Percentiles rank a stretch among this genome's conserved stretches.
phyloP scores from a whole-genome alignment of 352 stramenopile species.

The Albugo laibachii region DNA sequence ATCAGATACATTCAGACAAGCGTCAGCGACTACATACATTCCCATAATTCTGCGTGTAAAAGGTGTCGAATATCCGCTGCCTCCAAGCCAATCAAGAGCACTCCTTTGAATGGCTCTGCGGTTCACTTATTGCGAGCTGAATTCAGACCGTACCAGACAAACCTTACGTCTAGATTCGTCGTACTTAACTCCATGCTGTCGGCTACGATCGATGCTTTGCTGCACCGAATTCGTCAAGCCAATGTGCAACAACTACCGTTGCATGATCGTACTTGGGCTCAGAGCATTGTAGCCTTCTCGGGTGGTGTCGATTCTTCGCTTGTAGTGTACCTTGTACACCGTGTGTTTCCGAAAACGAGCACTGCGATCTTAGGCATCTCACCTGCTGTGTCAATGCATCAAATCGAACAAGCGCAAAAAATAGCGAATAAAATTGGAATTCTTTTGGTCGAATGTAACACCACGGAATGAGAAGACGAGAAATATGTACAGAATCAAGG shows the following conservation, averaged over 20 bases:
- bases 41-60: too few species aligned
- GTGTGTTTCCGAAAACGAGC: slow-evolving; percentile 49
- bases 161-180: too few species aligned
- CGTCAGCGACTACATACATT: neutral
- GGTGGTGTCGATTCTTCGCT: slow-evolving; percentile 93
- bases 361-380: slow-evolving; percentile 87
- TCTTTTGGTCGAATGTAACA: slow-evolving; percentile 71
- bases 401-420: slow-evolving; percentile 71
- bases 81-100: too few species aligned
- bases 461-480: slow-evolving; percentile 57
- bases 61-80: too few species aligned
- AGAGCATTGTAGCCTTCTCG: slow-evolving; percentile 72
- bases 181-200: too few species aligned
- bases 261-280: too few species aligned
- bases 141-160: too few species aligned
- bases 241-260: too few species aligned
- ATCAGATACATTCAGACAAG: neutral
- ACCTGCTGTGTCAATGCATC: slow-evolving; percentile 64
- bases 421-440: slow-evolving; percentile 82
- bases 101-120: too few species aligned
- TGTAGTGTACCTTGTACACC: slow-evolving; percentile 79
- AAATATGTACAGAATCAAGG: slow-evolving; percentile 89
- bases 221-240: too few species aligned
- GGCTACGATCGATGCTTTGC: too few species aligned
- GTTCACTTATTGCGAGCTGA: too few species aligned